These are phyloP conservation scores for Talaromyces sp. DNA, from an alignment of 2,329 filamentous ascomycete species.

Conservation along the genomic window DNA sequence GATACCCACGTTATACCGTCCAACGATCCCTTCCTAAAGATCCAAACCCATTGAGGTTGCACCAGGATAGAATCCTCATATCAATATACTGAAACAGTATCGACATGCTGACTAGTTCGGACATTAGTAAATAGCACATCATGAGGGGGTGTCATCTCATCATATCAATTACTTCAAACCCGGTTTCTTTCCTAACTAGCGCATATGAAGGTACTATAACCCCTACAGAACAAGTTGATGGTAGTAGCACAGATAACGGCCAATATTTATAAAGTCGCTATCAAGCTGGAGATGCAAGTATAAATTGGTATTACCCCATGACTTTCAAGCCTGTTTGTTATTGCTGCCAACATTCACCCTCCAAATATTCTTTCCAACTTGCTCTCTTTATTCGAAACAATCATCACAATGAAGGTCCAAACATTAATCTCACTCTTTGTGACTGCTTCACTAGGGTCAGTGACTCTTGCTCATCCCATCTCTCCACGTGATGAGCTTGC, in stretches of 20 bases:
- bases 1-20: not conserved
- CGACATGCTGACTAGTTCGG: not conserved
- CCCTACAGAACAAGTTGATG: not conserved
- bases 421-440: not conserved
- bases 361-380: not conserved
- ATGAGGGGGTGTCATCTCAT: not conserved
- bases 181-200: not conserved
- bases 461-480: not conserved
- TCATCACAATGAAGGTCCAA: not conserved
- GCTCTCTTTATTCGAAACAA: not conserved
- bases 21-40: not conserved
- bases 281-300: not conserved
- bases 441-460: not conserved
- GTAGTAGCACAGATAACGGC: not conserved
- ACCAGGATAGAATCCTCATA: not conserved
- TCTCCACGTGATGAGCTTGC: not conserved
- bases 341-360: not conserved
- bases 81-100: not conserved
- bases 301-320: not conserved
- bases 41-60: not conserved
- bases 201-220: not conserved
- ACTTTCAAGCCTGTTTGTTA: not conserved
- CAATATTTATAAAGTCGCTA: not conserved
- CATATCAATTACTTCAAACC: not conserved
- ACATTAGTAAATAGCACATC: not conserved